Conservation (phyloP, 1,139 yeast species). For the Zygosaccharomyces sapae region DNA sequence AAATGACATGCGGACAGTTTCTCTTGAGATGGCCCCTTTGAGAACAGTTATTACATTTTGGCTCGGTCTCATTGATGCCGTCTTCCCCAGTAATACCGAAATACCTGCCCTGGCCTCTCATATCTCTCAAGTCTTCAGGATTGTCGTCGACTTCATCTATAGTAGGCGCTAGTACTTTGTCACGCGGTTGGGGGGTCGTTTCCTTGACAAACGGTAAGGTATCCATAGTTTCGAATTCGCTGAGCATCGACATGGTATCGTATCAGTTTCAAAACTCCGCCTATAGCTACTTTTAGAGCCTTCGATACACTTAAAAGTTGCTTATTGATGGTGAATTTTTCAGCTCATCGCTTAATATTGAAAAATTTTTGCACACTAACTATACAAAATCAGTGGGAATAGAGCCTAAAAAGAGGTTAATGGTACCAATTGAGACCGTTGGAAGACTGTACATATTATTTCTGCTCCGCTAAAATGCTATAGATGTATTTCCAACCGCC, state of each 20-base stretch:
- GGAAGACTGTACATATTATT: neutral
- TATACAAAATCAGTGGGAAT: neutral
- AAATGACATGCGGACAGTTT: conserved; percentile 78
- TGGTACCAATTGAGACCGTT: neutral
- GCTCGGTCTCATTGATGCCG: conserved; percentile 50
- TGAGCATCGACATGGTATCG: conserved; percentile 19
- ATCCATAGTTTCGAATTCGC: conserved; percentile 34
- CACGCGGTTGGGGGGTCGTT: conserved; percentile 17
- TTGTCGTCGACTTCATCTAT: conserved; percentile 66
- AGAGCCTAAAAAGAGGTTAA: neutral
- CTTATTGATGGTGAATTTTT: conserved; percentile 1
- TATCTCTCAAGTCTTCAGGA: conserved; percentile 54
- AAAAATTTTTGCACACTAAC: neutral
- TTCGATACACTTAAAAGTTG: neutral
- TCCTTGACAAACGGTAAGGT: conserved; percentile 30
- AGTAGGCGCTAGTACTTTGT: conserved; percentile 32
- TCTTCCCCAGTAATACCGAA: conserved; percentile 62
- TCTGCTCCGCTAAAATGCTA: neutral
- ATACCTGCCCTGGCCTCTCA: conserved; percentile 81
- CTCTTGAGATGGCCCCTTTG: conserved; percentile 76
- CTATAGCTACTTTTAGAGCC: neutral
- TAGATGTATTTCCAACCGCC: neutral
- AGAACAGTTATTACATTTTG: conserved; percentile 79
- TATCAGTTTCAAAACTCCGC: neutral
- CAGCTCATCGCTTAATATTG: conserved; percentile 1